Conservation (phyloP, 2,329 filamentous ascomycete species). For the Pestalotiopsis sp. region DNA sequence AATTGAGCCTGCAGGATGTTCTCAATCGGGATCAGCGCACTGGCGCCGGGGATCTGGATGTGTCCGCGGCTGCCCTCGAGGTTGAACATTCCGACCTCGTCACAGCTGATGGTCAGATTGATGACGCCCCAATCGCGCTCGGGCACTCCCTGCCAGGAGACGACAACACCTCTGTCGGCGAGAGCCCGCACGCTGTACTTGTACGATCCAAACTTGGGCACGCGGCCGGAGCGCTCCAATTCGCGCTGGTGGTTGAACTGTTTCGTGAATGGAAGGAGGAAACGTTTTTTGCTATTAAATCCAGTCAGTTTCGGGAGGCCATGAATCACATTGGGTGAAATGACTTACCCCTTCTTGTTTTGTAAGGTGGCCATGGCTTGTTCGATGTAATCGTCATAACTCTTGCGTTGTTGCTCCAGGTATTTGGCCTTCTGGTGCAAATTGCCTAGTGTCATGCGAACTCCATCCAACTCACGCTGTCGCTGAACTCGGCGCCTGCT, state of each 20-base stretch:
- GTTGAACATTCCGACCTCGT: slow-evolving; percentile 91
- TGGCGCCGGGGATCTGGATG: slow-evolving; percentile 95
- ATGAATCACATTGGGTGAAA: neutral
- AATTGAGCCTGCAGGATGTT: slow-evolving; percentile 96
- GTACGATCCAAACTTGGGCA: slow-evolving; percentile 96
- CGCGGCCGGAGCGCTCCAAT: slow-evolving; percentile 86
- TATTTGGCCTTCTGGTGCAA: slow-evolving; percentile 87
- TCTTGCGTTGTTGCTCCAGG: slow-evolving; percentile 93
- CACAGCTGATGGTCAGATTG: slow-evolving; percentile 91
- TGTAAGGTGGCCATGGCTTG: slow-evolving; percentile 97
- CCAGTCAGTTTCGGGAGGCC: slow-evolving; percentile 24
- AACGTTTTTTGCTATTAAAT: slow-evolving; percentile 82
- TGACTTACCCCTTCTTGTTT: slow-evolving; percentile 83
- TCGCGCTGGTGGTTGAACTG: slow-evolving; percentile 99
- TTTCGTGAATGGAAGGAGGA: slow-evolving; percentile 94
- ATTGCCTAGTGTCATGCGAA: slow-evolving; percentile 73
- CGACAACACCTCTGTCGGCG: slow-evolving; percentile 89
- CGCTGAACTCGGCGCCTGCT: slow-evolving; percentile 90
- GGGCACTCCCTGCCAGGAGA: slow-evolving; percentile 83
- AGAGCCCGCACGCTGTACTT: slow-evolving; percentile 93
- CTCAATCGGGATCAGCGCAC: slow-evolving; percentile 85
- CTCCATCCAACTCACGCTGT: slow-evolving; percentile 86
- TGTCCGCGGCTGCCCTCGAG: slow-evolving; percentile 89
- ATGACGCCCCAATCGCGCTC: slow-evolving; percentile 88
- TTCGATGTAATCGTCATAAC: slow-evolving; percentile 99